Evolutionary conservation across 169 alveolate species (phyloP), one percentile per base, ranked within the genome.

Genomic region (Plasmodium fragile): DNA sequence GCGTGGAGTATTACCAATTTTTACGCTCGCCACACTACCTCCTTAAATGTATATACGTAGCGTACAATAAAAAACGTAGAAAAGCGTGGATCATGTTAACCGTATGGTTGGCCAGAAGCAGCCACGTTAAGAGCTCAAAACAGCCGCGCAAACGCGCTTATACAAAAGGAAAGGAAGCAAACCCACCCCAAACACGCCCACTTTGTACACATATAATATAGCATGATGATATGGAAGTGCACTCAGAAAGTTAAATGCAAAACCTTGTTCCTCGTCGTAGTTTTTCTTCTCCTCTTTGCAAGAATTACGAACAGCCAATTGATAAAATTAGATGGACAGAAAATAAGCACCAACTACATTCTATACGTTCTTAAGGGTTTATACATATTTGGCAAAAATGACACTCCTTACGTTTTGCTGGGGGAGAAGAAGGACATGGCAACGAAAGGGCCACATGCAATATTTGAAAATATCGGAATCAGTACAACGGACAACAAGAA

Each of bases 291-390:
- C 41, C 30, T 87, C 65, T 59, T 77, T 36, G 45, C 81, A 71
- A 87, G 82, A 16, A 72, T 87, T 28, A 55, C 53, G 43, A 87
- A 70, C 45, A 69, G 94, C 55, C 94, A 91, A 52, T 91, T 91
- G 75, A 91, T 91, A 70, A 79, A 71, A 81, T 41, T 91, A 25
- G 94, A 91, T 91, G 94, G 94, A 22, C 94, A 91, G 59, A 79
- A 91, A 80, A 91, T 80, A 34, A 91, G 81, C 65, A 91, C 94
- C 8, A 70, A 91, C 52, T 91, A 91, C 43, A 91, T 91, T 52
- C 94, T 91, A 28, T 91, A 91, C 55, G 94, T 91, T 36, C 82
- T 91, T 82, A 91, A 91, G 43, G 94, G 94, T 3, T 73, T 91
- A 39, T 91, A 69, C 75, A 81, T 81, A 91, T 91, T 43, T 71